phyloP scores from a whole-genome alignment of 805 yeast genomes.

The Kuraishia borneana region DNA sequence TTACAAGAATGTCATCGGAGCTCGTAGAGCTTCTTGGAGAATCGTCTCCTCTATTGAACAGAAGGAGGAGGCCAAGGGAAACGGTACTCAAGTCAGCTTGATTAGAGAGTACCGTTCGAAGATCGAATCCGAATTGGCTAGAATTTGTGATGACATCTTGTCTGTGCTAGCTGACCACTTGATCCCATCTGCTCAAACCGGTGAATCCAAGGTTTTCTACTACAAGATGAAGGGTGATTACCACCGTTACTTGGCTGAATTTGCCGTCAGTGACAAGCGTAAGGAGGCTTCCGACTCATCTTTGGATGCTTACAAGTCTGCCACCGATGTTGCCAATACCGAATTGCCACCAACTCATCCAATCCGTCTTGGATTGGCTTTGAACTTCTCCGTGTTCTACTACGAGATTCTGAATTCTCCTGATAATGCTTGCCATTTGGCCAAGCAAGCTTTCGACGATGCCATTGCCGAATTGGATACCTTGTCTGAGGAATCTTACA shows the following conservation, averaged over 20 bases:
- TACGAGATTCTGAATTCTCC: constrained; percentile 97
- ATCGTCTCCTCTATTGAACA: constrained; percentile 96
- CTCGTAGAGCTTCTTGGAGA: constrained; percentile 99
- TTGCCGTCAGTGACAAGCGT: constrained; percentile 84
- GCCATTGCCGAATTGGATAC: constrained; percentile 98
- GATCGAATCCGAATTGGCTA: constrained; percentile 85
- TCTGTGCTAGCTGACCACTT: constrained; percentile 80
- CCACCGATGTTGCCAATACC: constrained; percentile 93
- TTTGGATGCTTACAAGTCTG: constrained; percentile 88
- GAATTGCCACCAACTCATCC: constrained; percentile 99
- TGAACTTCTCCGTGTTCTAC: constrained; percentile 96
- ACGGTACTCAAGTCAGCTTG: constrained; percentile 78
- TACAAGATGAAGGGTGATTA: constrained; percentile 99
- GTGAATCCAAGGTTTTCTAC: constrained; percentile 96
- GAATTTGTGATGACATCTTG: constrained; percentile 90
- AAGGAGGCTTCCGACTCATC: constrained; percentile 88
- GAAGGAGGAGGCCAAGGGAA: constrained; percentile 95
- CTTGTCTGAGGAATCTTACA: constrained; percentile 94
- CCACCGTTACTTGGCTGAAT: constrained; percentile 98
- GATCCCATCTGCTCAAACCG: constrained; percentile 89
- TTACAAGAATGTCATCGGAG: constrained; percentile 96
- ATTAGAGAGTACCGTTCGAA: constrained; percentile 92
- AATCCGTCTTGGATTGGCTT: constrained; percentile 93
- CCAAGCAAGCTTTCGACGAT: constrained; percentile 98
- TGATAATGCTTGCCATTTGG: constrained; percentile 97